phyloP scores from a whole-genome alignment of 169 alveolate genomes.

The Plasmodium malariae region DNA sequence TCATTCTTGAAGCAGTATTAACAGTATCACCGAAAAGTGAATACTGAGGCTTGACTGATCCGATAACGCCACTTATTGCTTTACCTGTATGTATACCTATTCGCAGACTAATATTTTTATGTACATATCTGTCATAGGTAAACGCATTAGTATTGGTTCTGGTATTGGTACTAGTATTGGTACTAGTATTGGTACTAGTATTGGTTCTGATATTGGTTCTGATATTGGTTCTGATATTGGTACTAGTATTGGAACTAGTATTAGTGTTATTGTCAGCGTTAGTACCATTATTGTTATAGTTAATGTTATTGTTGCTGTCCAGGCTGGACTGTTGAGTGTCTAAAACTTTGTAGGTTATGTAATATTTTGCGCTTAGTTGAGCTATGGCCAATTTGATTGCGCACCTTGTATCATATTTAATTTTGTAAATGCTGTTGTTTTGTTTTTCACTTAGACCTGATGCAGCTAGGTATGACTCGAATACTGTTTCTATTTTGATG shows the following conservation, averaged over 20 bases:
- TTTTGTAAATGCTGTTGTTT: conserved; percentile 51
- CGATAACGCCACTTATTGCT: conserved; percentile 98
- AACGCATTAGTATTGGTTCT: too few species aligned
- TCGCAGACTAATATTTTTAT: conserved; percentile 86
- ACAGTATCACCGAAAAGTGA: conserved; percentile 98
- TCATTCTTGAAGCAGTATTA: conserved; percentile 97
- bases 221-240: too few species aligned
- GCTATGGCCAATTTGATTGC: conserved; percentile 78
- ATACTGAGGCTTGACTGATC: conserved; percentile 98
- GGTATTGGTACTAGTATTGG: too few species aligned
- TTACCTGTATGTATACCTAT: conserved; percentile 97
- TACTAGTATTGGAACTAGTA: too few species aligned
- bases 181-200: too few species aligned
- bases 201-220: too few species aligned
- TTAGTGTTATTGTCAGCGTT: too few species aligned
- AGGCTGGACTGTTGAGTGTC: conserved; percentile 93
- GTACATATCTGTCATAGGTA: conserved; percentile 49
- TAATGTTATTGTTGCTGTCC: too few species aligned
- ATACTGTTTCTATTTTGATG: conserved; percentile 93
- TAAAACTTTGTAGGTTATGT: conserved; percentile 84
- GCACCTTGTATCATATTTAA: conserved; percentile 73
- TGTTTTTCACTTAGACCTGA: conserved; percentile 86
- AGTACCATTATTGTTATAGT: too few species aligned
- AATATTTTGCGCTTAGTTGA: conserved; percentile 73
- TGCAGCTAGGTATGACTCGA: conserved; percentile 94